Base-by-base conservation (phyloP, 1,139 yeast genomes). In the Hyphopichia khmerensis region DNA sequence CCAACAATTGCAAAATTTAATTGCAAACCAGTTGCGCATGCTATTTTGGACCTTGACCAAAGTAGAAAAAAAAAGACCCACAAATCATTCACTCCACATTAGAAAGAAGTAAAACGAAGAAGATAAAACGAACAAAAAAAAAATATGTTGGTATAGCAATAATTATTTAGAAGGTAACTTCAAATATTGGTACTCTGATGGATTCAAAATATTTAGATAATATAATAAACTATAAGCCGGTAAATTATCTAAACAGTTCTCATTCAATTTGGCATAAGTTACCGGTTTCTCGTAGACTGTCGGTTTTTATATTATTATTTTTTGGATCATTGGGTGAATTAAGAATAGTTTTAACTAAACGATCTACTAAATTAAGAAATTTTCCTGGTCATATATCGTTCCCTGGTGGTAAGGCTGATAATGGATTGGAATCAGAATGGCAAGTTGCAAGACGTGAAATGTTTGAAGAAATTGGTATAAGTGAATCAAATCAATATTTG, bases 331-430 rank as follows among this genome's bases (percentile, higher is more conserved):
- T 72, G 43, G 95, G 95, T 3, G 95, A 88, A 53, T 62, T 89
- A 23, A 62, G 93, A 40, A 93, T 89, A 34, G 71, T 90, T 5
- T 64, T 90, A 43, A 89, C 96, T 2, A 84, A 84, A 55, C 65
- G 96, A 48, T 83, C 95, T 11, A 72, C 87, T 39, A 72, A 75
- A 40, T 67, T 90, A 52, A 71, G 83, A 37, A 79, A 78, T 42
- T 90, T 88, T 62, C 86, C 95, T 0, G 96, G 96, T 6, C 96
- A 90, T 58, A 86, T 88, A 13, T 86, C 96, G 3, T 68, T 90
- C 17, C 96, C 97, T 2, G 96, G 96, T 3, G 97, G 96, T 3
- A 83, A 82, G 56, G 87, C 93, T 6, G 96, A 89, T 58, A 60
- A 55, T 36, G 79, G 74, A 0, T 55, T 67, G 3, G 96, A 89